Percentiles rank a stretch among this genome's conserved stretches.
Evolutionary conservation across 2,329 filamentous ascomycete species (phyloP).

Genomic region (Colletotrichum sansevieriae): DNA sequence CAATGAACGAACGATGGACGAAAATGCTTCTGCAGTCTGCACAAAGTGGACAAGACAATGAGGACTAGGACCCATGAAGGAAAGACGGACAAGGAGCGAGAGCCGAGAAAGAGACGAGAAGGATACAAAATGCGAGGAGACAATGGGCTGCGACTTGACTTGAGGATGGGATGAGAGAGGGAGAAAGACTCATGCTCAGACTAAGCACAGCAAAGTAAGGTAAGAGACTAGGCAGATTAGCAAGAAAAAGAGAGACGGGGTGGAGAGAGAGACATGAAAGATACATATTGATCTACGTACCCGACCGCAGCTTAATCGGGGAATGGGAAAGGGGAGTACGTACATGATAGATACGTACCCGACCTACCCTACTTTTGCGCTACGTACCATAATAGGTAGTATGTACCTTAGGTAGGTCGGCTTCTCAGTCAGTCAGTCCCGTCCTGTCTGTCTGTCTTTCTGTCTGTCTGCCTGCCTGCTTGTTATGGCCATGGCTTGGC

Average conservation of each 20-base stretch:
- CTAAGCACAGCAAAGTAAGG: background rate
- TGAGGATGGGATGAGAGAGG: conserved; percentile 1
- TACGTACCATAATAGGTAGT: too few relatives aligned
- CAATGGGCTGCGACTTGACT: background rate
- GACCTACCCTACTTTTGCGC: too few relatives aligned
- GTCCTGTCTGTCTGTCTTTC: background rate
- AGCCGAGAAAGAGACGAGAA: conserved; percentile 39
- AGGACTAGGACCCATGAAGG: conserved; percentile 4
- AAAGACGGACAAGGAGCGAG: conserved; percentile 10
- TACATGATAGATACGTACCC: background rate
- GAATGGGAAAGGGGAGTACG: too few relatives aligned
- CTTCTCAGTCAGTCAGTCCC: too few relatives aligned
- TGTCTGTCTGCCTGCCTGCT: background rate
- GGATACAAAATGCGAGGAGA: conserved; percentile 39
- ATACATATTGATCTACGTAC: too few relatives aligned
- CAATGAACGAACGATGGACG: conserved; percentile 11
- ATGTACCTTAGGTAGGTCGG: too few relatives aligned
- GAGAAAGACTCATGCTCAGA: conserved; percentile 12
- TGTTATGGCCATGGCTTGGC: conserved; percentile 17
- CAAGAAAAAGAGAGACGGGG: too few relatives aligned
- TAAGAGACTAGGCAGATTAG: too few relatives aligned
- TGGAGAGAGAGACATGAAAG: too few relatives aligned
- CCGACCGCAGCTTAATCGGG: too few relatives aligned
- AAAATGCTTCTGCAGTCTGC: background rate
- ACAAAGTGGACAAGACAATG: background rate